phyloP scores from a whole-genome alignment of 1,284 basidiomycete species.

The Pisolithus thermaeus region DNA sequence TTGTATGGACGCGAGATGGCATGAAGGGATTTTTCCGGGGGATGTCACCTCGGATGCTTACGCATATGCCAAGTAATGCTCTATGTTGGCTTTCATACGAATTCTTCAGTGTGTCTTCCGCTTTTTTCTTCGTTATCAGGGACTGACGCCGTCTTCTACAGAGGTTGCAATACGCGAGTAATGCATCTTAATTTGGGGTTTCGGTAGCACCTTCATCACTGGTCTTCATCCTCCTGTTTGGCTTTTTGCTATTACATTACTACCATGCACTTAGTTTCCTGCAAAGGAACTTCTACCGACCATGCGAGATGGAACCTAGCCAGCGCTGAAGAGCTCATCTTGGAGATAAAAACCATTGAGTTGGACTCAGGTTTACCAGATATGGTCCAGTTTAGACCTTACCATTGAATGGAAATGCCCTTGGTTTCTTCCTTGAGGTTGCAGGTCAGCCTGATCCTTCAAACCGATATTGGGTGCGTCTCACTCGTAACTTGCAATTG shows the following conservation, averaged over 20 bases:
- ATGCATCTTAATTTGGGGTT: slow-evolving; percentile 11
- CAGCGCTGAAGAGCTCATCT: no score
- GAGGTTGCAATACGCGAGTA: slow-evolving; percentile 61
- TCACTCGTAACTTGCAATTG: no score
- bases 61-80: slow-evolving; percentile 96
- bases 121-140: background rate
- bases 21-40: slow-evolving; percentile 84
- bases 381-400: no score
- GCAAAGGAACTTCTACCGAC: background rate
- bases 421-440: no score
- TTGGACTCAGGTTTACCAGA: no score
- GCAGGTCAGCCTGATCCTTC: no score
- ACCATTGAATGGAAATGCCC: no score
- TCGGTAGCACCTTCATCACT: slow-evolving; percentile 3
- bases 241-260: slow-evolving; percentile 12
- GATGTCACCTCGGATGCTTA: slow-evolving; percentile 86
- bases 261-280: slow-evolving; percentile 4
- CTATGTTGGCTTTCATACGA: slow-evolving; percentile 97
- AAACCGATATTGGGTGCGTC: no score
- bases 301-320: background rate
- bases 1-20: slow-evolving; percentile 87
- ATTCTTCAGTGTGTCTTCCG: slow-evolving; percentile 79
- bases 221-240: slow-evolving; percentile 9
- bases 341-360: no score
- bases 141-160: slow-evolving; percentile 29